phyloP scores from a whole-genome alignment of 2,329 filamentous ascomycete genomes.

The Sporothrix schenckii region DNA sequence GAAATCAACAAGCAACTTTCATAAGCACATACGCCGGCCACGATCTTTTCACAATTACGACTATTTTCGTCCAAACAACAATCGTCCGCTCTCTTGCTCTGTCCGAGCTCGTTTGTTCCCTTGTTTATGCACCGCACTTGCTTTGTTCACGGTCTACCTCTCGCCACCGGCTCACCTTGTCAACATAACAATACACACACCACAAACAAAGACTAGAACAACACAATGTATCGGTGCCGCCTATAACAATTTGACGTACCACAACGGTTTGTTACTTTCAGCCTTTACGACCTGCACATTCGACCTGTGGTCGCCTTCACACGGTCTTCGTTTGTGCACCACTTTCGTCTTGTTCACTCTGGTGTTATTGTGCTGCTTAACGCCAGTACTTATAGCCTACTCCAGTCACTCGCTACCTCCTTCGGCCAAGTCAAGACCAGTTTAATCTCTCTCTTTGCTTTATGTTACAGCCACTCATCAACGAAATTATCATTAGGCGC shows the following conservation, averaged over 20 bases:
- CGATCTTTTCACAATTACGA: background rate
- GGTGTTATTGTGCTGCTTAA: constrained; percentile 3
- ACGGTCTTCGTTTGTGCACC: background rate
- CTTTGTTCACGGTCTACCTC: constrained; percentile 13
- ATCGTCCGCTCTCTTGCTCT: background rate
- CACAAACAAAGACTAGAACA: background rate
- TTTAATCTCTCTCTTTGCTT: background rate
- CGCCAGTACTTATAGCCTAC: background rate
- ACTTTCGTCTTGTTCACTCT: constrained; percentile 7
- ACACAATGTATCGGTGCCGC: background rate
- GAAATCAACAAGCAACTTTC: constrained; percentile 17
- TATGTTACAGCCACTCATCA: background rate
- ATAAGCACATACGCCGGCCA: background rate
- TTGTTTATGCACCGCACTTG: background rate
- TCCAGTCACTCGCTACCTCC: background rate
- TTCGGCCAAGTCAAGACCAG: background rate
- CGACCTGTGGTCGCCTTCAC: background rate
- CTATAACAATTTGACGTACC: background rate
- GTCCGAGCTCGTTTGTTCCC: background rate
- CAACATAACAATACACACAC: constrained; percentile 1
- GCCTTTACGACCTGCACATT: background rate
- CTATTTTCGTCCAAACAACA: background rate
- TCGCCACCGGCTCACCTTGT: constrained; percentile 14
- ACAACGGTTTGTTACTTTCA: background rate
- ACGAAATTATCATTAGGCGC: background rate